Evolutionary conservation across 345 rosid genomes (phyloP).

Genomic region (Euphorbia lathyris): DNA sequence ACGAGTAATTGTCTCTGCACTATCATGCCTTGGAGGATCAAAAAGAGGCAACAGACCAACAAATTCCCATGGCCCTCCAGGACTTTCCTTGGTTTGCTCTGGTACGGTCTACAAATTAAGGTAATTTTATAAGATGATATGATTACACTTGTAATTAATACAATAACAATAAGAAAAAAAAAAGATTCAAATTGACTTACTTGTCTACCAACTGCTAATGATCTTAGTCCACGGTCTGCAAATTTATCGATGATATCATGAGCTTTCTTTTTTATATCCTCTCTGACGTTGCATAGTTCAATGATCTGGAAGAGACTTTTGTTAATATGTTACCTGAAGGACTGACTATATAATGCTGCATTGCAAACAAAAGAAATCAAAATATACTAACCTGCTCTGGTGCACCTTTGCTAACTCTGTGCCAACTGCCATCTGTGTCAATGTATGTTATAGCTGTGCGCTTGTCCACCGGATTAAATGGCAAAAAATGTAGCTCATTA

Average conservation of each 20-base stretch:
- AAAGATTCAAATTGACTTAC: constrained; percentile 29
- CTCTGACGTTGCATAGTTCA: constrained; percentile 64
- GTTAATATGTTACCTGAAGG: background rate
- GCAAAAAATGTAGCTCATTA: constrained; percentile 72
- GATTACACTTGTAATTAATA: background rate
- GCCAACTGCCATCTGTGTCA: constrained; percentile 63
- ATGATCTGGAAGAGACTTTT: constrained; percentile 41
- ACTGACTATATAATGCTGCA: background rate
- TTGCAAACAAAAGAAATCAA: background rate
- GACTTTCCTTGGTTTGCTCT: constrained; percentile 59
- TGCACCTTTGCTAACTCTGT: constrained; percentile 79
- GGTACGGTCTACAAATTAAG: constrained; percentile 43
- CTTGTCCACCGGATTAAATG: constrained; percentile 84
- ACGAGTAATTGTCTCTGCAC: constrained; percentile 86
- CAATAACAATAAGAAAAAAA: background rate
- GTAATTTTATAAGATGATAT: background rate
- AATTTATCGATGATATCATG: constrained; percentile 78
- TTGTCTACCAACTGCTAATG: constrained; percentile 74
- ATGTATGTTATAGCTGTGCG: constrained; percentile 83
- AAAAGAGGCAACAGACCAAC: constrained; percentile 86
- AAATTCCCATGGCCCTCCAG: constrained; percentile 86
- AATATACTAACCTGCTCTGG: constrained; percentile 65
- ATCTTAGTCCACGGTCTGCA: constrained; percentile 81
- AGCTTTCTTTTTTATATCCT: constrained; percentile 59
- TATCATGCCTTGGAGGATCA: constrained; percentile 96